phyloP scores from a whole-genome alignment of 305 asterid species.

The Fraxinus albicans region DNA sequence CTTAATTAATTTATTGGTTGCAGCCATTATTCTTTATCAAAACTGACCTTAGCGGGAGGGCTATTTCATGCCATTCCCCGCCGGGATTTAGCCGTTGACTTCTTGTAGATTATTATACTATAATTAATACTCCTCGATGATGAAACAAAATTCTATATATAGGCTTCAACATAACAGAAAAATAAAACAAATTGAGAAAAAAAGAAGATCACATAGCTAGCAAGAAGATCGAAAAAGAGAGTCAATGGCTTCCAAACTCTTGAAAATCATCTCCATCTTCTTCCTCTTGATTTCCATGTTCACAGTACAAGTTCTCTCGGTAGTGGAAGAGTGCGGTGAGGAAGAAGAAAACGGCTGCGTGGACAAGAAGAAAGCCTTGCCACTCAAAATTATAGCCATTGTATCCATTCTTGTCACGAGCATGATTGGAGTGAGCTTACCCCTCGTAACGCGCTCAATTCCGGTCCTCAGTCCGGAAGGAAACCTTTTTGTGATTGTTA shows the following conservation, averaged over 20 bases:
- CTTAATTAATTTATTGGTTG: too few species aligned
- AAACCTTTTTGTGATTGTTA: constrained; percentile 24
- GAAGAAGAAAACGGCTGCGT: constrained; percentile 8
- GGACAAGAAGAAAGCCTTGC: constrained; percentile 20
- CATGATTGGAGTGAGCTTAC: constrained; percentile 30
- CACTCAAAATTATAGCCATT: constrained; percentile 29
- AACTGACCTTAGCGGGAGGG: too few species aligned
- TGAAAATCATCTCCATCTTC: not conserved
- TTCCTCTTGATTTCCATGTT: not conserved
- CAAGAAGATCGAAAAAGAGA: not conserved
- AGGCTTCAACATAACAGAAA: not conserved
- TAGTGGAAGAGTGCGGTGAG: not conserved
- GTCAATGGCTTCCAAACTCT: not conserved
- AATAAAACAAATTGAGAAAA: not conserved
- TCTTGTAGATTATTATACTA: too few species aligned
- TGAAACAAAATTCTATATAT: not conserved
- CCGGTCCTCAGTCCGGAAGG: constrained; percentile 22
- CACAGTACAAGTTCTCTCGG: not conserved
- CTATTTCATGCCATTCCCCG: too few species aligned
- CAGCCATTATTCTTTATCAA: too few species aligned
- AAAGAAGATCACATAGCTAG: not conserved
- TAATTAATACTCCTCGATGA: not conserved
- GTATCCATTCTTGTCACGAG: constrained; percentile 17
- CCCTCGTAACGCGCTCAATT: constrained; percentile 24
- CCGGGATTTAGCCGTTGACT: too few species aligned